Evolutionary conservation across 495 filamentous ascomycete genomes (phyloP), one percentile per base, ranked within the genome.

Genomic region (Aspergillus avenaceus): DNA sequence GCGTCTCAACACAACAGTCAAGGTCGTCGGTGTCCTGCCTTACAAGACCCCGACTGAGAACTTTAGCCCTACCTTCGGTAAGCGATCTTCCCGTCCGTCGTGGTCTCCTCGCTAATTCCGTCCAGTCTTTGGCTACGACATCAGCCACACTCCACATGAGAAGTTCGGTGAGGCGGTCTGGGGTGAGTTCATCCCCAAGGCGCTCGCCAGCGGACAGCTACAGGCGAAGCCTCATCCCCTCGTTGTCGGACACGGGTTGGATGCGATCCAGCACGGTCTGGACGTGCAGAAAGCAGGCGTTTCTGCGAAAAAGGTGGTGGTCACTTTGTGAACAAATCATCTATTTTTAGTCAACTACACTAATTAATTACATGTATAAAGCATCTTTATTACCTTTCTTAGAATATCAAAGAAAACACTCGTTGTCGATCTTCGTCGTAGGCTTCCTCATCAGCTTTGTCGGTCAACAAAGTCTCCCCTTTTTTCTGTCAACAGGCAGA

Each of bases 261-360:
- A 73, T 16, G 57, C 49, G 8, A 58, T 79, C 14, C 74, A 79
- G 50, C 56, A 61, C 18, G 78, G 58, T 14, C 41, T 73, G 34
- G 67, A 76, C 54, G 23, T 64, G 8, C 37, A 65, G 37, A 59
- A 52, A 28, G 65, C 65, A 45, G 75, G 75, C 0, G 62, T 75
- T 7, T 75, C 72, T 8, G 77, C 69, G 3, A 60, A 49, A 50
- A 79, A 80, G 55, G 22, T 75, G 5, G 75, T 80, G 22, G 64
- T 78, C 24, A 28, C 41, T 16, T 24, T 50, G 12, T 34, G 18
- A 14, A 3, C 8, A 8, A 31, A 9, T 31, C 2, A 31, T 31
- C 8, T 31, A 31, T 31, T 8, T 8, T 31, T 31, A 31, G n/a
- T 13, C 28, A 31, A 31, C 28, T 13, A 3, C n/a, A n/a, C n/a